Conservation (phyloP, 2,329 filamentous ascomycete species). For the Helotiales sp. region DNA sequence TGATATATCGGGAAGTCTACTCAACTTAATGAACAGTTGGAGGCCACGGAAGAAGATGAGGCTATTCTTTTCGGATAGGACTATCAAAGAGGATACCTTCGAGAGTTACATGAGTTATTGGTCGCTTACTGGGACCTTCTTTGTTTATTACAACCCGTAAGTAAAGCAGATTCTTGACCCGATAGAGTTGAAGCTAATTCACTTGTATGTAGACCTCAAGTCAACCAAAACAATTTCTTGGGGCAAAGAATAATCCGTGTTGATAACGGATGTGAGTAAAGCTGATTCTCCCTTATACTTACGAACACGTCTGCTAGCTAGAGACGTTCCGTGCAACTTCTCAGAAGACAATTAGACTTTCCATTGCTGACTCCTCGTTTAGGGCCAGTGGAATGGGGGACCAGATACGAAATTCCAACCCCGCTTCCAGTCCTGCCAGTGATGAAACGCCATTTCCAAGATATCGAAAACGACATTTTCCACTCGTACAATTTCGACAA, state of each 20-base stretch:
- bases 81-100: neutral
- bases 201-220: neutral
- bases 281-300: too few relatives aligned
- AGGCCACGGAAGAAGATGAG: neutral
- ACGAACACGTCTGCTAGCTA: too few relatives aligned
- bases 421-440: neutral
- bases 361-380: neutral
- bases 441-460: neutral
- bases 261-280: constrained; percentile 13
- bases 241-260: neutral
- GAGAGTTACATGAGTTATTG: neutral
- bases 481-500: neutral
- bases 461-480: neutral
- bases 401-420: neutral
- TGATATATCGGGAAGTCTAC: neutral
- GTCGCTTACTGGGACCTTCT: neutral
- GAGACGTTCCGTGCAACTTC: too few relatives aligned
- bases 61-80: neutral
- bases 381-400: neutral
- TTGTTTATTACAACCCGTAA: constrained; percentile 1
- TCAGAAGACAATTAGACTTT: too few relatives aligned
- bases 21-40: neutral
- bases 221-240: neutral
- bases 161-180: neutral
- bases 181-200: neutral